phyloP scores from a whole-genome alignment of 768 basidiomycete species.

The Kwoniella heveanensis region DNA sequence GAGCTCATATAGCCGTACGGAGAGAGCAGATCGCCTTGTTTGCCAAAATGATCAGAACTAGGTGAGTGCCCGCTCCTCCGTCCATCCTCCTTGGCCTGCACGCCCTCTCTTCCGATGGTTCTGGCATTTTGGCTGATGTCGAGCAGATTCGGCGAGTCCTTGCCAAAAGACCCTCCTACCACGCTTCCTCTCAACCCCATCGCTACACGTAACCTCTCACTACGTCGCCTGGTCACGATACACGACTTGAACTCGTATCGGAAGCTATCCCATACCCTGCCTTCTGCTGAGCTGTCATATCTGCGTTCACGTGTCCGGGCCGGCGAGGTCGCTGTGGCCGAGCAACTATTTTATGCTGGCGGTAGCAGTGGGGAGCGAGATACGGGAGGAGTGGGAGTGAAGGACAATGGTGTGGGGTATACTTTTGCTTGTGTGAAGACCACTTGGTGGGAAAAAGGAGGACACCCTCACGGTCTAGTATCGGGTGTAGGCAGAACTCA shows the following conservation, averaged over 20 bases:
- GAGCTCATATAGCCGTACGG: conserved; percentile 44
- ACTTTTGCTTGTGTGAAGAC: conserved; percentile 49
- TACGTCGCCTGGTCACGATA: conserved; percentile 47
- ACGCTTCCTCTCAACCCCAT: conserved; percentile 38
- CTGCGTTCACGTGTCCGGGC: conserved; percentile 39
- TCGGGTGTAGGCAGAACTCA: conserved; percentile 44
- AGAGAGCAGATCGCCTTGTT: conserved; percentile 52
- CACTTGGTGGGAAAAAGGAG: conserved; percentile 55
- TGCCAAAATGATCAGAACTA: conserved; percentile 54
- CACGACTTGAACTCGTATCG: conserved; percentile 49
- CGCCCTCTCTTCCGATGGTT: neutral
- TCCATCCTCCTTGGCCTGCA: neutral
- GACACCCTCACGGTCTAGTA: conserved; percentile 35
- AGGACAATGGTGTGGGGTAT: conserved; percentile 46
- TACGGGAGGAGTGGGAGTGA: conserved; percentile 25
- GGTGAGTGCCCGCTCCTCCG: conserved; percentile 22
- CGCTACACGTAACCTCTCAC: conserved; percentile 40
- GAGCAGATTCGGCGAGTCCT: conserved; percentile 41
- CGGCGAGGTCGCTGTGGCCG: conserved; percentile 41
- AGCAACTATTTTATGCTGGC: conserved; percentile 48
- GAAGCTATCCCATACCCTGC: conserved; percentile 50
- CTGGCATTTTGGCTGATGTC: neutral
- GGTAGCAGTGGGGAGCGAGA: conserved; percentile 25
- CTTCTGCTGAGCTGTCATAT: conserved; percentile 50
- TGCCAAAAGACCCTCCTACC: conserved; percentile 48